These are phyloP conservation scores for Magnusiomyces suaveolens DNA, from an alignment of 1,139 yeast genomes.

Conservation along the genomic window DNA sequence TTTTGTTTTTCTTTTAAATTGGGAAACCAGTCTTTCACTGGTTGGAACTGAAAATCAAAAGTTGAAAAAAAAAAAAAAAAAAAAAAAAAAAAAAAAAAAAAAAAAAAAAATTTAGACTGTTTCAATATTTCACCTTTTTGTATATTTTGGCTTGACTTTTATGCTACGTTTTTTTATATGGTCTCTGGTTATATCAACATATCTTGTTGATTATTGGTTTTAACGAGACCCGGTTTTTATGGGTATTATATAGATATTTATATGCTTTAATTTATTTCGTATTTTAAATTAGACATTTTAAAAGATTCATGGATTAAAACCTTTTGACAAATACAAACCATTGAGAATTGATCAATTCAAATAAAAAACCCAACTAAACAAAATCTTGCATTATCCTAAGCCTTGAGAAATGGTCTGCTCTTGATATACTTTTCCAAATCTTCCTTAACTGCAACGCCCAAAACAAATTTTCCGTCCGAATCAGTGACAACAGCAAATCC, in stretches of 20 bases:
- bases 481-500: slow-evolving; percentile 54
- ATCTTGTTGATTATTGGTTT: too few species aligned
- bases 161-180: background rate
- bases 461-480: slow-evolving; percentile 44
- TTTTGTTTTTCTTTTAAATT: slow-evolving; percentile 1
- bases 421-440: slow-evolving; percentile 47
- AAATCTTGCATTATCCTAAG: too few species aligned
- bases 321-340: background rate
- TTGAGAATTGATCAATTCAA: background rate
- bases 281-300: background rate
- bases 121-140: background rate
- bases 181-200: too few species aligned
- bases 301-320: too few species aligned
- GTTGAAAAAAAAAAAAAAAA: background rate
- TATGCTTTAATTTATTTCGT: too few species aligned
- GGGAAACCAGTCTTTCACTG: background rate
- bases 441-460: slow-evolving; percentile 58
- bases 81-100: too few species aligned
- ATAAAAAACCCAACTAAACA: too few species aligned
- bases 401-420: slow-evolving; percentile 37
- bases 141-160: background rate
- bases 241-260: background rate
- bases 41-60: too few species aligned
- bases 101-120: background rate
- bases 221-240: too few species aligned